These are phyloP conservation scores for Xylariomycetidae sp. DNA, from an alignment of 2,329 filamentous ascomycete species.

Conservation along the genomic window DNA sequence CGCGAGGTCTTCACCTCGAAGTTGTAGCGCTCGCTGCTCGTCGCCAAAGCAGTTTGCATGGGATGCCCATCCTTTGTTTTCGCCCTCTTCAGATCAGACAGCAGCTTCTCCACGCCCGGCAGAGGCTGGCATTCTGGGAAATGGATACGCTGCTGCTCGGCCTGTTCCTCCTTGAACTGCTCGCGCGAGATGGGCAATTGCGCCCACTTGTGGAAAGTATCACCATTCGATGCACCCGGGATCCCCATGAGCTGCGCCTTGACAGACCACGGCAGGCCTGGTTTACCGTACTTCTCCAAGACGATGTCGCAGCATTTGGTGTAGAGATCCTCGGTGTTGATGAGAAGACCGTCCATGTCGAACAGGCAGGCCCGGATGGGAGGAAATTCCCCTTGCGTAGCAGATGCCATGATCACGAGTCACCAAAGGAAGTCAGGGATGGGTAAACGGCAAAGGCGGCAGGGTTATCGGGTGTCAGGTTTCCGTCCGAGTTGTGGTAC, in stretches of 20 bases:
- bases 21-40: slow-evolving; percentile 52
- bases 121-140: slow-evolving; percentile 57
- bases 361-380: slow-evolving; percentile 67
- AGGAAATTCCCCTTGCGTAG: too few species aligned
- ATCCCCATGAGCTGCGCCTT: slow-evolving; percentile 69
- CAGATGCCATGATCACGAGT: too few species aligned
- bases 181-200: slow-evolving; percentile 59
- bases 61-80: slow-evolving; percentile 14
- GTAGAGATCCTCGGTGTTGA: slow-evolving; percentile 69
- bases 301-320: slow-evolving; percentile 61
- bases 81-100: slow-evolving; percentile 36
- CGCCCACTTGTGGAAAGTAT: slow-evolving; percentile 53
- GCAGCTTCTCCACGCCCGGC: slow-evolving; percentile 54
- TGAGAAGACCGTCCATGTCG: slow-evolving; percentile 74
- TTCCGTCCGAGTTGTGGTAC: too few species aligned
- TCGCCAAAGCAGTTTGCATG: slow-evolving; percentile 57
- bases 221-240: slow-evolving; percentile 31
- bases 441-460: too few species aligned
- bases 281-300: slow-evolving; percentile 54
- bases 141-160: slow-evolving; percentile 46
- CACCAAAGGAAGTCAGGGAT: too few species aligned
- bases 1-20: slow-evolving; percentile 54
- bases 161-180: slow-evolving; percentile 49
- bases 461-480: too few species aligned
- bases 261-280: slow-evolving; percentile 62